Conservation (phyloP, 768 basidiomycete species). For the Boletus coccyginus region DNA sequence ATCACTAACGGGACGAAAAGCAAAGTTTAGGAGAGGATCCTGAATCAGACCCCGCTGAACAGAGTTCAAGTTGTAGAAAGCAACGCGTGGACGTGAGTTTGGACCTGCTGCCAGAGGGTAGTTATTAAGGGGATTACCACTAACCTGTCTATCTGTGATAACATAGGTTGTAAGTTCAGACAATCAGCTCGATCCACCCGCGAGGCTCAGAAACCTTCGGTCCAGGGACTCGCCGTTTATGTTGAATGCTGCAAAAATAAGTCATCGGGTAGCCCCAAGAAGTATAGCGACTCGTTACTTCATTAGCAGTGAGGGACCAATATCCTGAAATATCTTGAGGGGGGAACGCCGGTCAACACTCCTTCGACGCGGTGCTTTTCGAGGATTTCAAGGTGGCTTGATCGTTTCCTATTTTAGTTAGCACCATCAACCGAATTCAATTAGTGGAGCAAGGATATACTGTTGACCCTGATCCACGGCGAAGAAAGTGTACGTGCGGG, state of each 20-base stretch:
- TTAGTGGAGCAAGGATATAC: slow-evolving; percentile 14
- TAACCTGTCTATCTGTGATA: neutral
- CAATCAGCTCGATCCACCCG: slow-evolving; percentile 6
- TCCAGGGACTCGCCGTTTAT: slow-evolving; percentile 1
- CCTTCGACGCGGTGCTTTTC: slow-evolving; percentile 35
- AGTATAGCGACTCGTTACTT: neutral
- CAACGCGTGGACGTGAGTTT: neutral
- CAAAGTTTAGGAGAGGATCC: neutral
- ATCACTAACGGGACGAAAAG: neutral
- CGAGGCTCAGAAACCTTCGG: slow-evolving; percentile 9
- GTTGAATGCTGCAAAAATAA: slow-evolving; percentile 24
- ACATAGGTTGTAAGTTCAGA: neutral
- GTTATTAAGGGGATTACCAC: neutral
- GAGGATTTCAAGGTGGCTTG: slow-evolving; percentile 18
- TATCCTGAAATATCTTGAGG: slow-evolving; percentile 28
- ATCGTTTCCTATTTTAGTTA: slow-evolving; percentile 11
- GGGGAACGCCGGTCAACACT: slow-evolving; percentile 2
- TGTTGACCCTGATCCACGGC: slow-evolving; percentile 31
- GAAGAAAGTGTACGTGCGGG: slow-evolving; percentile 25
- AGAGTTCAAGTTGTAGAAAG: neutral
- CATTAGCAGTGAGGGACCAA: slow-evolving; percentile 11
- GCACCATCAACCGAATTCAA: slow-evolving; percentile 4
- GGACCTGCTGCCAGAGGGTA: neutral
- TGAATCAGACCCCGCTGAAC: neutral
- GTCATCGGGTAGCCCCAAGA: slow-evolving; percentile 6